Conservation (phyloP, 129 eudicot species). For the Pulicaria dysenterica region DNA sequence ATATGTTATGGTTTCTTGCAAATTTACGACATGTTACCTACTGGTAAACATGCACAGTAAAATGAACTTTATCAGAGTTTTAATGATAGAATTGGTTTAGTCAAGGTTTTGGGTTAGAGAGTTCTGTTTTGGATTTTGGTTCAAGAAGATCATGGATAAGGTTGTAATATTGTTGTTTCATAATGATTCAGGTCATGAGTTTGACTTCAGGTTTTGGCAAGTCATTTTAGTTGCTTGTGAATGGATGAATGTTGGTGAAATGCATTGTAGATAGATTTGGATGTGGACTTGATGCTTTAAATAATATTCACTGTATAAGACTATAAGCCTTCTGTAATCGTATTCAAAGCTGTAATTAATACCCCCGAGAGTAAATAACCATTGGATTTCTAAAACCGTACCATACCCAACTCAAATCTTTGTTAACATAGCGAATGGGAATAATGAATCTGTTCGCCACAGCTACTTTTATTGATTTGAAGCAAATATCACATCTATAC, state of each 20-base stretch:
- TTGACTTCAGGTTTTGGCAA: neutral
- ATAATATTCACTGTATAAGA: no score
- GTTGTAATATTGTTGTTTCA: constrained; percentile 6
- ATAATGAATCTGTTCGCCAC: no score
- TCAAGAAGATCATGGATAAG: neutral
- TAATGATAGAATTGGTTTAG: constrained; percentile 19
- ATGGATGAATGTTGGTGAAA: neutral
- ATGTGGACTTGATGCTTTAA: no score
- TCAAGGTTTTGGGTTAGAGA: constrained; percentile 11
- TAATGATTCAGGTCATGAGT: neutral
- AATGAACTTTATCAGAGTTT: constrained; percentile 22
- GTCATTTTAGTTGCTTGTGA: neutral
- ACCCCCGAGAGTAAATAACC: no score
- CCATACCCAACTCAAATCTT: no score
- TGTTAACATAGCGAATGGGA: no score
- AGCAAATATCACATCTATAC: no score
- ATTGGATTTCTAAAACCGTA: no score
- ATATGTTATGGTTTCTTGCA: constrained; percentile 22
- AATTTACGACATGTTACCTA: constrained; percentile 1
- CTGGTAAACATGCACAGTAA: neutral
- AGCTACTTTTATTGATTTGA: no score
- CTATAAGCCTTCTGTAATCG: no score
- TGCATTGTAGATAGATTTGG: neutral
- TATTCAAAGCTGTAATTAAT: no score
- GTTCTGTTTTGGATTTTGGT: constrained; percentile 7